These are phyloP conservation scores for Colletotrichum endophyticum DNA, from an alignment of 2,329 filamentous ascomycete genomes.

Conservation along the genomic window DNA sequence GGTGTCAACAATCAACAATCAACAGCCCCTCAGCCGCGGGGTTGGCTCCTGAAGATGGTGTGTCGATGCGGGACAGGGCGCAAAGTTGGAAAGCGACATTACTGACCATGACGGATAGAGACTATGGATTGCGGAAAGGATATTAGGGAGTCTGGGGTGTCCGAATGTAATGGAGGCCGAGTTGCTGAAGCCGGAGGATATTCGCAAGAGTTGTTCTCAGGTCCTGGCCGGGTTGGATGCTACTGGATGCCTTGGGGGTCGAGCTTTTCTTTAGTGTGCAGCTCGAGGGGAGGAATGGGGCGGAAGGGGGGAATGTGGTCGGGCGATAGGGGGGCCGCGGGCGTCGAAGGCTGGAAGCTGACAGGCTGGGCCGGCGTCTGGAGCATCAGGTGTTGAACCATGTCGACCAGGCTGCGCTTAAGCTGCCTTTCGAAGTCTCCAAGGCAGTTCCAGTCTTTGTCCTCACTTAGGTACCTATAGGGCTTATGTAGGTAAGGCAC, in stretches of 20 bases:
- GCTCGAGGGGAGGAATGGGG: constrained; percentile 20
- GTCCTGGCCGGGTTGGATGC: constrained; percentile 12
- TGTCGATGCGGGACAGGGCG: neutral
- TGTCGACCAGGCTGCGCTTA: neutral
- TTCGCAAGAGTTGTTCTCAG: constrained; percentile 5
- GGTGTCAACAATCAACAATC: neutral
- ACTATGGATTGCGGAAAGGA: neutral
- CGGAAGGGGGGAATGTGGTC: constrained; percentile 9
- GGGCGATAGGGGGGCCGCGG: constrained; percentile 17
- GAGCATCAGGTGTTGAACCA: neutral
- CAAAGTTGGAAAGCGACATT: neutral
- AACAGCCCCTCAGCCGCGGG: constrained; percentile 20
- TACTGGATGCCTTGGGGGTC: constrained; percentile 6
- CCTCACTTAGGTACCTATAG: neutral
- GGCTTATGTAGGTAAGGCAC: neutral
- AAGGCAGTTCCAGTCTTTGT: neutral
- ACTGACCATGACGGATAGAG: constrained; percentile 13
- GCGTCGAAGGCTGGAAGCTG: constrained; percentile 7
- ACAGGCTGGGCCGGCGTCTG: neutral
- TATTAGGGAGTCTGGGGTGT: neutral
- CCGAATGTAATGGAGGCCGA: neutral
- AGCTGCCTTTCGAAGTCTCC: neutral
- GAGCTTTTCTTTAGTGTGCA: constrained; percentile 25
- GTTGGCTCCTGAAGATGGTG: neutral
- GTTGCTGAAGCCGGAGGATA: neutral